phyloP scores from a whole-genome alignment of 2,329 filamentous ascomycete species.

The Cladosporium sp. region DNA sequence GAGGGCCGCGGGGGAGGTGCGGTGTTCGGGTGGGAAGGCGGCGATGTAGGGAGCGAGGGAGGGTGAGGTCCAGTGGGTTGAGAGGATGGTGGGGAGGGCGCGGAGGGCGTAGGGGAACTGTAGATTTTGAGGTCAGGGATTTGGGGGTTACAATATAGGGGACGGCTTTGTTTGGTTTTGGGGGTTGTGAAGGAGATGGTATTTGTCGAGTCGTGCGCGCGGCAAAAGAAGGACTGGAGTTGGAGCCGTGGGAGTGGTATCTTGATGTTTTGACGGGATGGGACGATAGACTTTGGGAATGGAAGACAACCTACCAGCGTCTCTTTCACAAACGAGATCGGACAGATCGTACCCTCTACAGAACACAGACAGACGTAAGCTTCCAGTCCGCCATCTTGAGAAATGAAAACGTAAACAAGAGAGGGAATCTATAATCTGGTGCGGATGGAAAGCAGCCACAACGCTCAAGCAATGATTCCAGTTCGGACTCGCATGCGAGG shows the following conservation, averaged over 20 bases:
- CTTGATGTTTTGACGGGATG: too few relatives aligned
- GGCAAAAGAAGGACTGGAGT: too few relatives aligned
- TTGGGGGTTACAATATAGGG: too few relatives aligned
- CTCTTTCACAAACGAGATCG: slow-evolving; percentile 79
- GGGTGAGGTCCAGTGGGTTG: slow-evolving; percentile 59
- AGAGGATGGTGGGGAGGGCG: slow-evolving; percentile 58
- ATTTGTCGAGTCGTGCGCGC: too few relatives aligned
- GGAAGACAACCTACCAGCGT: slow-evolving; percentile 57
- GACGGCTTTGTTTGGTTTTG: too few relatives aligned
- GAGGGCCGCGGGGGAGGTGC: slow-evolving; percentile 53
- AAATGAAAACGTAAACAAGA: too few relatives aligned
- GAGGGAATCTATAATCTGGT: too few relatives aligned
- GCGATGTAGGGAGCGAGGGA: slow-evolving; percentile 61
- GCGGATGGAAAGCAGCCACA: too few relatives aligned
- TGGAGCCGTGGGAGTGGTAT: too few relatives aligned
- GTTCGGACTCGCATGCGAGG: too few relatives aligned
- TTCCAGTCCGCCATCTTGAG: not conserved
- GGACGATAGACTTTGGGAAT: not conserved
- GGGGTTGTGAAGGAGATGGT: too few relatives aligned
- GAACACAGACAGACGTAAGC: slow-evolving; percentile 8
- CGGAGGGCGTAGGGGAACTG: slow-evolving; percentile 74
- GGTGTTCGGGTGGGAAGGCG: slow-evolving; percentile 63
- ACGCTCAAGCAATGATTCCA: too few relatives aligned
- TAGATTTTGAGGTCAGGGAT: not conserved
- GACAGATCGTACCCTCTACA: slow-evolving; percentile 73